These are phyloP conservation scores for Pythium dissotocum DNA, from an alignment of 352 stramenopile species.

Conservation along the genomic window DNA sequence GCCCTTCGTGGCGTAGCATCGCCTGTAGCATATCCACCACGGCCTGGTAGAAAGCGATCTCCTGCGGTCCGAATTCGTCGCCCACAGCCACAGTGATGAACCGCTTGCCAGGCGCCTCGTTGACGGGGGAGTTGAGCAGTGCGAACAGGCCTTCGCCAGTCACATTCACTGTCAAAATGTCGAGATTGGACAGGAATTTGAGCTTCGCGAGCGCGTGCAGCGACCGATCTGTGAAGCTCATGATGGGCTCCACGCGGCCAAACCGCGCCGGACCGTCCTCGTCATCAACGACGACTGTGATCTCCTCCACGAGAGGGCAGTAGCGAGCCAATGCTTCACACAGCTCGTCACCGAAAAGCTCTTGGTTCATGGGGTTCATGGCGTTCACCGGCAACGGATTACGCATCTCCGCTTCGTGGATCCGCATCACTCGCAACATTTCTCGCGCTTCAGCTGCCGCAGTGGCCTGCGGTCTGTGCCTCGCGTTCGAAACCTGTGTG, in stretches of 20 bases:
- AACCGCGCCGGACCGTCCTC: not conserved
- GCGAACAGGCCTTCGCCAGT: conserved; percentile 20
- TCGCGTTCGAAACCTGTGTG: not conserved
- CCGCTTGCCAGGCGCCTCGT: not conserved
- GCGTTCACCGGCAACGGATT: conserved; percentile 4
- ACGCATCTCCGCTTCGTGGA: conserved; percentile 10
- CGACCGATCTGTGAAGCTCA: conserved; percentile 17
- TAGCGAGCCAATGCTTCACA: conserved; percentile 10
- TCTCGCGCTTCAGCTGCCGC: not conserved
- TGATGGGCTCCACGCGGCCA: not conserved
- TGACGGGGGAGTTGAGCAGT: not conserved
- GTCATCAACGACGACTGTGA: conserved; percentile 5
- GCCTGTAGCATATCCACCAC: not conserved
- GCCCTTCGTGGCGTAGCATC: not conserved
- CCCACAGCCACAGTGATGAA: conserved; percentile 7
- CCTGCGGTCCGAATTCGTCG: not conserved
- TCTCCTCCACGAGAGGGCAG: conserved; percentile 12
- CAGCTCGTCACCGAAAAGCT: conserved; percentile 10
- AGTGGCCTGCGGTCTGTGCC: not conserved
- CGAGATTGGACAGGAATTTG: not conserved
- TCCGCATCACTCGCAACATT: not conserved
- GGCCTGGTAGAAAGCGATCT: not conserved
- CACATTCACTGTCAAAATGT: conserved; percentile 20
- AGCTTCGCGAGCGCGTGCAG: conserved; percentile 16
- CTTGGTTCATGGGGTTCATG: conserved; percentile 15